These are phyloP conservation scores for Tetracladium setigerum DNA, from an alignment of 495 filamentous ascomycete genomes.

Conservation along the genomic window DNA sequence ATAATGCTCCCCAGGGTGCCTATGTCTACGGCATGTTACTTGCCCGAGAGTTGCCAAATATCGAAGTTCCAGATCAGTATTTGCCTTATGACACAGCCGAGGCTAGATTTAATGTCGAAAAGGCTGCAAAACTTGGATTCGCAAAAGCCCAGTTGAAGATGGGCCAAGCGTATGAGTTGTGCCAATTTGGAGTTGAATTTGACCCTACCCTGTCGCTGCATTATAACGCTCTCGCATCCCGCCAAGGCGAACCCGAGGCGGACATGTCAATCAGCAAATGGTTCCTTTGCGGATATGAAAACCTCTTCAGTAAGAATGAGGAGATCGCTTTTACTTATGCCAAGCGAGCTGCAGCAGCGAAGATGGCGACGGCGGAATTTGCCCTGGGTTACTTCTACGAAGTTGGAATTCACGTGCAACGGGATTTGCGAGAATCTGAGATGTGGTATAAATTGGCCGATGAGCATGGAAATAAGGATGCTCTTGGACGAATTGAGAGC, in stretches of 20 bases:
- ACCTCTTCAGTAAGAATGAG: constrained; percentile 90
- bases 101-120: constrained; percentile 88
- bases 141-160: constrained; percentile 97
- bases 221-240: constrained; percentile 89
- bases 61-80: constrained; percentile 62
- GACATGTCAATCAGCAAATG: constrained; percentile 97
- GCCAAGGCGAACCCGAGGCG: constrained; percentile 81
- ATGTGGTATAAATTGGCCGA: constrained; percentile 89
- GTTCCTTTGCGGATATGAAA: constrained; percentile 94
- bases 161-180: constrained; percentile 91
- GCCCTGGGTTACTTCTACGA: constrained; percentile 97
- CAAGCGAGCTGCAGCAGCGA: constrained; percentile 69
- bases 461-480: constrained; percentile 88
- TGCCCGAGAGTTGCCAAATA: constrained; percentile 80
- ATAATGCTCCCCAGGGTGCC: constrained; percentile 95
- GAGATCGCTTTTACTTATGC: constrained; percentile 88
- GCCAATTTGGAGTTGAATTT: constrained; percentile 90
- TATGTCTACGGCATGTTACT: constrained; percentile 97
- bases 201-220: constrained; percentile 86
- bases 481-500: constrained; percentile 69
- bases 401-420: constrained; percentile 80
- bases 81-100: constrained; percentile 66
- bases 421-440: constrained; percentile 74
- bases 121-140: constrained; percentile 93
- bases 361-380: constrained; percentile 87